Evolutionary conservation across 768 basidiomycete species (phyloP), one percentile per base, ranked within the genome.

Genomic region (Lenzites betulinus): DNA sequence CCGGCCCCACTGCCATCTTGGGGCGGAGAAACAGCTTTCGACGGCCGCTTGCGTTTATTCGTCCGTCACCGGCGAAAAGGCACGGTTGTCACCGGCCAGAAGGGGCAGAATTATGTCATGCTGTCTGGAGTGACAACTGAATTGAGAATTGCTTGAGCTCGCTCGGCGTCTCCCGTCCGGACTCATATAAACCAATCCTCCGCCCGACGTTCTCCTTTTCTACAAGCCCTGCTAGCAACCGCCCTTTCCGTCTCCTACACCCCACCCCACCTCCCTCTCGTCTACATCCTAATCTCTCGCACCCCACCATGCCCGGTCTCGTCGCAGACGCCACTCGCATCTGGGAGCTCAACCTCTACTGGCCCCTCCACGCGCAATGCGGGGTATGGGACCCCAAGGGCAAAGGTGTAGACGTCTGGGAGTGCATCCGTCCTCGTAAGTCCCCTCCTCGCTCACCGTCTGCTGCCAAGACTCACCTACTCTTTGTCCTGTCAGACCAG

Each of bases 391-490:
- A 90, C 73, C 74, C 82, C 23, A 81, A 79, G 72, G 79, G 83
- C 53, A 81, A 83, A 41, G 83, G 86, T 26, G 89, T 90, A 42
- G 86, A 89, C 57, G 81, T 90, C 55, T 90, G 88, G 88, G 88
- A 90, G 67, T 90, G 89, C 69, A 76, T 89, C 54, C 74, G 78
- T 72, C 81, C 83, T 66, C 89, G 89, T 90, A 73, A 74, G 86
- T 81, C 30, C 30, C 50, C 52, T 58, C 58, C 20, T 44, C 18
- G 49, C 52, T 38, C 63, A 26, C 39, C 57, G 33, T 55, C 43
- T n/a, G 20, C 48, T 20, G 41, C 52, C 35, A 42, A 23, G 22
- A 39, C 42, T 18, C 51, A 46, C 13, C 61, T 67, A 41, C 22
- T 50, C 7, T 36, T 50, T 30, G 33, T 16, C n/a, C 50, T 16